A percentile compares a stretch with the other conserved stretches of the same genome.
phyloP scores from a whole-genome alignment of 208 protist species.

The Acanthamoeba royreba region DNA sequence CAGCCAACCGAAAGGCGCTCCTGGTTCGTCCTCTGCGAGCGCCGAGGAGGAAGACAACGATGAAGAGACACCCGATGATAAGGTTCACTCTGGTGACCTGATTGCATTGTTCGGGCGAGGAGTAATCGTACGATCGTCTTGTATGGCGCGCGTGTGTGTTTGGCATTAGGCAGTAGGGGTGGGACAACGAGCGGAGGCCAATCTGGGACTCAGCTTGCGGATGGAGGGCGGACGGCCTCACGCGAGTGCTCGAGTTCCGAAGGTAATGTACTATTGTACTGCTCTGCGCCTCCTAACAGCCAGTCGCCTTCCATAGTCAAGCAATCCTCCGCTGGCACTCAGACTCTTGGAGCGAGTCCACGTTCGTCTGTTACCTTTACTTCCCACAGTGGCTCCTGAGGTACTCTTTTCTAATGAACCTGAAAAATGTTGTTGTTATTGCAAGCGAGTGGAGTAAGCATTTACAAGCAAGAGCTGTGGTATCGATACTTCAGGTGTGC shows the following conservation, averaged over 20 bases:
- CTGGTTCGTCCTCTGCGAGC: no score
- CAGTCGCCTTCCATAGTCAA: neutral
- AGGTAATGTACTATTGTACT: no score
- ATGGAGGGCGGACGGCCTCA: neutral
- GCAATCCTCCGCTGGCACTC: neutral
- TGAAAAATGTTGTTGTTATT: neutral
- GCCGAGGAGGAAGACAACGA: no score
- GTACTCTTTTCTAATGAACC: neutral
- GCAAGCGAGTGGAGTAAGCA: neutral
- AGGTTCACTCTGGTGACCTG: no score
- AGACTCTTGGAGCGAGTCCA: neutral
- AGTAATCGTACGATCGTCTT: no score
- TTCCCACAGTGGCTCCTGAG: neutral
- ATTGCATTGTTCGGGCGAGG: no score
- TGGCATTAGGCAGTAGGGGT: neutral
- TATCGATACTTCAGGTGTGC: neutral
- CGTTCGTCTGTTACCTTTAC: neutral
- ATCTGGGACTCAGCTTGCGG: neutral
- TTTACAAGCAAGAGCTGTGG: neutral
- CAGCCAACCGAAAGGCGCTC: no score
- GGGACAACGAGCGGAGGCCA: neutral
- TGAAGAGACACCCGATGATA: no score
- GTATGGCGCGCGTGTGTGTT: no score
- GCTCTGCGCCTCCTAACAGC: no score
- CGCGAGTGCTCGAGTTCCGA: neutral